Evolutionary conservation across 345 rosid species (phyloP).

Genomic region (Eucalyptus sp.): DNA sequence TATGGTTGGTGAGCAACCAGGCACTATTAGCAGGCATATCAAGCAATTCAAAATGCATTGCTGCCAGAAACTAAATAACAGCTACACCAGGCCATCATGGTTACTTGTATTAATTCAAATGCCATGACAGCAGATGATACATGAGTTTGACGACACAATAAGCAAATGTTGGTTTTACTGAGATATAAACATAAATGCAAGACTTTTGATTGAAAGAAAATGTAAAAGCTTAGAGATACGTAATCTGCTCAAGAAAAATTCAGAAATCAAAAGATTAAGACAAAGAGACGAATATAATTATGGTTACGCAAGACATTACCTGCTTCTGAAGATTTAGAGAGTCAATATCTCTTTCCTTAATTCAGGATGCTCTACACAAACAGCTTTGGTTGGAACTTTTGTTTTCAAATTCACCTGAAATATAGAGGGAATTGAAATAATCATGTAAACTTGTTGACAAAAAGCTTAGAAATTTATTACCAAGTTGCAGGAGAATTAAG

Average conservation of each 20-base stretch:
- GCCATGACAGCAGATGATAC: background rate
- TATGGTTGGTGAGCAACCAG: background rate
- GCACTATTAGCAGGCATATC: background rate
- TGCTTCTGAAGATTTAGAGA: constrained; percentile 89
- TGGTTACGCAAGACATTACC: constrained; percentile 17
- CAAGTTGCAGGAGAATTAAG: background rate
- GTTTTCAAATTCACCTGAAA: constrained; percentile 82
- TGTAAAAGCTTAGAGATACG: background rate
- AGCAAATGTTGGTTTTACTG: background rate
- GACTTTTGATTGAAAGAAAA: background rate
- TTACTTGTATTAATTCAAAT: background rate
- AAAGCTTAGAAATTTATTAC: background rate
- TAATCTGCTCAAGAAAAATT: background rate
- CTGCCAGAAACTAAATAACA: background rate
- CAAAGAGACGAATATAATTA: background rate
- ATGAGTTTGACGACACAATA: background rate
- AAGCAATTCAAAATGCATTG: background rate
- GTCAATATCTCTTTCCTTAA: constrained; percentile 81
- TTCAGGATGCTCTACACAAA: constrained; percentile 95
- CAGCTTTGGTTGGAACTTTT: constrained; percentile 92
- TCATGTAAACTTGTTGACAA: background rate
- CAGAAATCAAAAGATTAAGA: background rate
- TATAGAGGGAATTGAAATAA: background rate
- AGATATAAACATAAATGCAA: background rate
- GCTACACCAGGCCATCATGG: background rate